These are phyloP conservation scores for Pelargonium fulgidum DNA, from an alignment of 441 rosid genomes.

Conservation along the genomic window DNA sequence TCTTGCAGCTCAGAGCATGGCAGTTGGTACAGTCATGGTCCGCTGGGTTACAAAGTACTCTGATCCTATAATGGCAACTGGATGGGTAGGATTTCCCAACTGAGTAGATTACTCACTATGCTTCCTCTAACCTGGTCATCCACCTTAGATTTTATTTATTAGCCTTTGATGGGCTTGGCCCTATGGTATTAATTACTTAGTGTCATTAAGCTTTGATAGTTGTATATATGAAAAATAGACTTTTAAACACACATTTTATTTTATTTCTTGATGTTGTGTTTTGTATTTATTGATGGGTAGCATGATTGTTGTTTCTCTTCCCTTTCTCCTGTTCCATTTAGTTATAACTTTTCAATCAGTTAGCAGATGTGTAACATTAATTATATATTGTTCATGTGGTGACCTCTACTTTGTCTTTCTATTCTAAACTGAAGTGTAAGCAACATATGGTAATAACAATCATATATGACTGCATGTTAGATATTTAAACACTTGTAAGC, in stretches of 20 bases:
- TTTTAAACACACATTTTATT: no score
- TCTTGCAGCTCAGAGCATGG: conserved; percentile 98
- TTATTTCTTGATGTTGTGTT: background rate
- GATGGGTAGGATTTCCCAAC: conserved; percentile 59
- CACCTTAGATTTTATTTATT: background rate
- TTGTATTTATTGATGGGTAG: background rate
- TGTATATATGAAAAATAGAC: no score
- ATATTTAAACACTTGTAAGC: background rate
- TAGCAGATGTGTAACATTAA: background rate
- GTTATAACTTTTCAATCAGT: no score
- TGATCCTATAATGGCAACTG: conserved; percentile 92
- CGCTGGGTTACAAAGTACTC: conserved; percentile 88
- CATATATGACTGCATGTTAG: background rate
- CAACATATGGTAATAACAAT: background rate
- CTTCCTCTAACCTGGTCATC: background rate
- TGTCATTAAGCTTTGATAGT: no score
- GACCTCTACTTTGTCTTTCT: conserved; percentile 4
- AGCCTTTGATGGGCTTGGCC: no score
- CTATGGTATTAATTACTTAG: no score
- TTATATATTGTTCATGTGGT: background rate
- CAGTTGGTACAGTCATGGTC: conserved; percentile 84
- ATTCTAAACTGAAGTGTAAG: background rate
- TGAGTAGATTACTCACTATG: background rate
- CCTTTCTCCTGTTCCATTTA: no score
- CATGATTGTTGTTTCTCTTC: no score